Conservation (phyloP, 768 basidiomycete species). For the Hirschioporus abietinus region DNA sequence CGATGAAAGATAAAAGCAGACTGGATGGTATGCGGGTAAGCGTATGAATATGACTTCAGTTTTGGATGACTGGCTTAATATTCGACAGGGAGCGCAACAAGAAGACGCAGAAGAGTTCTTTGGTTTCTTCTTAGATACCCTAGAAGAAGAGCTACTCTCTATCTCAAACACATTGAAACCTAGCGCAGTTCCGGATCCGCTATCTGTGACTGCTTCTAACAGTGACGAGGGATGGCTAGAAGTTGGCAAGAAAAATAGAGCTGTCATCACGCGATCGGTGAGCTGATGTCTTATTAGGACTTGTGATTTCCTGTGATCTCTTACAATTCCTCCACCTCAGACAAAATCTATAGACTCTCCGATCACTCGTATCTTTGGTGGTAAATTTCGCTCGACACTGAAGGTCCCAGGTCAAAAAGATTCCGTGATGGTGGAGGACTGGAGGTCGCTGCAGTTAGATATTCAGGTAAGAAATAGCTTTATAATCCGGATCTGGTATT, state of each 20-base stretch:
- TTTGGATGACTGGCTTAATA: slow-evolving; percentile 5
- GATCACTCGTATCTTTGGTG: slow-evolving; percentile 89
- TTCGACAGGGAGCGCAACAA: slow-evolving; percentile 75
- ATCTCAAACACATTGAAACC: slow-evolving; percentile 51
- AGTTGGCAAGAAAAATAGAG: slow-evolving; percentile 85
- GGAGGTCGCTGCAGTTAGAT: slow-evolving; percentile 83
- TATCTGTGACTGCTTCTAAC: slow-evolving; percentile 29
- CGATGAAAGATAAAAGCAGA: slow-evolving; percentile 87
- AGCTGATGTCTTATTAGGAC: slow-evolving; percentile 22
- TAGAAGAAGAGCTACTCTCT: slow-evolving; percentile 85
- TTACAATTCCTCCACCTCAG: slow-evolving; percentile 29
- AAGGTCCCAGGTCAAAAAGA: slow-evolving; percentile 80
- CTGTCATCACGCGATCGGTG: slow-evolving; percentile 74
- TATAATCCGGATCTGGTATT: slow-evolving; percentile 4
- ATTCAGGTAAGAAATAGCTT: slow-evolving; percentile 58
- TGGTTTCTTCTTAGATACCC: slow-evolving; percentile 92
- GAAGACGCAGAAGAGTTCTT: slow-evolving; percentile 98
- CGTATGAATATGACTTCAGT: slow-evolving; percentile 12
- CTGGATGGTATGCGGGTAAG: slow-evolving; percentile 90
- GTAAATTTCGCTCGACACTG: slow-evolving; percentile 83
- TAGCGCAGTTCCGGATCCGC: slow-evolving; percentile 26
- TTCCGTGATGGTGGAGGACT: slow-evolving; percentile 85
- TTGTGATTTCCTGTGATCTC: slow-evolving; percentile 7
- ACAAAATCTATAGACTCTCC: slow-evolving; percentile 79
- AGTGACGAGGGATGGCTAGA: slow-evolving; percentile 83